Percentiles rank a stretch among this genome's conserved stretches.
These are phyloP conservation scores for Apiotrichum montevideense DNA, from an alignment of 1,284 basidiomycete genomes.

Conservation along the genomic window DNA sequence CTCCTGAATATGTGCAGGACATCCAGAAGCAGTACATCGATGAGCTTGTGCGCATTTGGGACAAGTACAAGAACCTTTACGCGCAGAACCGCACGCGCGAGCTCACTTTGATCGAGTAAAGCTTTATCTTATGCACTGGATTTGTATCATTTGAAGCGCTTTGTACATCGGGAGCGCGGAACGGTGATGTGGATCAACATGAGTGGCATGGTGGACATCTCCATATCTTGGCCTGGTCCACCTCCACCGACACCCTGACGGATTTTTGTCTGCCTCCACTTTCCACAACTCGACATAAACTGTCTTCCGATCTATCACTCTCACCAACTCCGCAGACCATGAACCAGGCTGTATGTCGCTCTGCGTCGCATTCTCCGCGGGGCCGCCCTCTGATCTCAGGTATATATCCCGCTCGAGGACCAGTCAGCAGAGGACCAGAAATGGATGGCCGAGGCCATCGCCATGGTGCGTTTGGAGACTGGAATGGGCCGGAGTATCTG, in stretches of 20 bases:
- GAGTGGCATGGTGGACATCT: background rate
- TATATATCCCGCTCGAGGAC: slow-evolving; percentile 41
- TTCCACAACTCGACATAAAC: too few species aligned
- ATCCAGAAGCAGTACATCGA: slow-evolving; percentile 84
- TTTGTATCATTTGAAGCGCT: background rate
- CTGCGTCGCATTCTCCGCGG: too few species aligned
- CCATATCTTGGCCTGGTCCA: background rate
- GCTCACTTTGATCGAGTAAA: slow-evolving; percentile 42
- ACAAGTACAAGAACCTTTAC: slow-evolving; percentile 68
- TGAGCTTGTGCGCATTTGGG: slow-evolving; percentile 87
- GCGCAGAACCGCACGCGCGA: slow-evolving; percentile 47
- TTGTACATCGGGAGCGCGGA: too few species aligned
- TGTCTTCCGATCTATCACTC: background rate
- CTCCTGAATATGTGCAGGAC: slow-evolving; percentile 66
- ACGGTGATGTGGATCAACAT: too few species aligned
- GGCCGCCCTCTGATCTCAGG: slow-evolving; percentile 11
- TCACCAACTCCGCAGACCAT: background rate
- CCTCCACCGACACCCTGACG: background rate
- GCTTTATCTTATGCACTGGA: background rate
- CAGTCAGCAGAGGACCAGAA: slow-evolving; percentile 38
- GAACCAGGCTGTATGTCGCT: slow-evolving; percentile 13
- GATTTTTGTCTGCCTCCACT: background rate
- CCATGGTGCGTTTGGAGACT: slow-evolving; percentile 32
- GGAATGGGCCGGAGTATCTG: background rate
- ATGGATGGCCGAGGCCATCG: slow-evolving; percentile 47